These are phyloP conservation scores for Verbena officinalis DNA, from an alignment of 257 asterid genomes.

Conservation along the genomic window DNA sequence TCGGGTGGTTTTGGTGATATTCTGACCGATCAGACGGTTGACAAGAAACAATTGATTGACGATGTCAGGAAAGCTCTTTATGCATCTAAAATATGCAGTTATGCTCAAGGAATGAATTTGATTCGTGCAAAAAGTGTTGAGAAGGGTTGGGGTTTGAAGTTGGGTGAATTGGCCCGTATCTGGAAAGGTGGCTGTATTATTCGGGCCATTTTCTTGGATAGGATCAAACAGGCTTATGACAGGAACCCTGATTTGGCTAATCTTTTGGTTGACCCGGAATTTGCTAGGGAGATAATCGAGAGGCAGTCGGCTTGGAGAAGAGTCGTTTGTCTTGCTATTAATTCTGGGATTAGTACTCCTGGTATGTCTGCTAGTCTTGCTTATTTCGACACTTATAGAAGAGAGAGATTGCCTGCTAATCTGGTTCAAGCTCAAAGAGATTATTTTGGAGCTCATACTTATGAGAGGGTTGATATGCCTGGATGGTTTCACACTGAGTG, in stretches of 20 bases:
- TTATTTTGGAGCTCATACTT: conserved; percentile 96
- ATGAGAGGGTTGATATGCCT: conserved; percentile 74
- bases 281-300: conserved; percentile 82
- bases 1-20: conserved; percentile 64
- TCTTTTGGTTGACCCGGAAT: conserved; percentile 92
- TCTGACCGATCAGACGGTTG: conserved; percentile 60
- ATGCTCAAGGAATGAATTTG: conserved; percentile 96
- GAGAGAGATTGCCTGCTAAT: conserved; percentile 89
- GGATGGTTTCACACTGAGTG: conserved; percentile 94
- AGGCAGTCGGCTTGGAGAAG: conserved; percentile 94
- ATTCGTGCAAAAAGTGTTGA: conserved; percentile 90
- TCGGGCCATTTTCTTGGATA: conserved; percentile 93
- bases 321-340: conserved; percentile 82
- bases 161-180: conserved; percentile 94
- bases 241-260: conserved; percentile 82
- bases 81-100: conserved; percentile 89
- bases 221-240: conserved; percentile 92
- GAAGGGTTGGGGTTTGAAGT: conserved; percentile 83
- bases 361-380: conserved; percentile 98
- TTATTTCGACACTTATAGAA: conserved; percentile 81
- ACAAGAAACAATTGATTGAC: conserved; percentile 66
- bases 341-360: conserved; percentile 89
- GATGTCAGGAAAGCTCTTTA: conserved; percentile 90
- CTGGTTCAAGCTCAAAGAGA: conserved; percentile 96
- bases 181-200: conserved; percentile 99